Base-by-base conservation (phyloP, 805 yeast genomes). In the Teunomyces panamensis region DNA sequence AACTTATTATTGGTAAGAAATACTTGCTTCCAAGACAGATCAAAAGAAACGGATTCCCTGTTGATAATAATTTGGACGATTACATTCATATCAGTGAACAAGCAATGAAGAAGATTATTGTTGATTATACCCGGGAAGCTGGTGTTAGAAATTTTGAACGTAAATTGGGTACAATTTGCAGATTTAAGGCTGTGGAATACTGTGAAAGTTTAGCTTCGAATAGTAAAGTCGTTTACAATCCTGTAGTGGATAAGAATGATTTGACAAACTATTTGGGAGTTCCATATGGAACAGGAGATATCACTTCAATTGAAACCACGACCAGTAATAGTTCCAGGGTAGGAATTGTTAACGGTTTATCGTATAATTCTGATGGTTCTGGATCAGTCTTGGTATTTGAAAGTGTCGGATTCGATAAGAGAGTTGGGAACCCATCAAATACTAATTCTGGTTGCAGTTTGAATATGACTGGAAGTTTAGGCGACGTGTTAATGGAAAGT, bases 101-200 rank as follows among this genome's bases (percentile, higher is more conserved):
- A 0, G 83, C 85, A 1, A 73, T 89, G 73, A 67, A 78, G 56
- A 75, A 77, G 43, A 69, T 89, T 42, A 85, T 89, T 24, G 70
- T 81, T 2, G 79, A 77, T 52, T 89, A 89, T 60, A 86, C 96
- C 0, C 73, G 91, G 46, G 97, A 89, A 63, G 81, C 96, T 0
- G 97, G 97, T 3, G 95, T 89, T 14, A 77, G 97, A 56, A 82
- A 79, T 49, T 72, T 90, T 50, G 96, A 89, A 58, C 74, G 96
- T 39, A 75, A 77, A 48, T 71, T 90, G 45, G 90, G 90, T 0
- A 75, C 88, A 0, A 74, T 90, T 27, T 89, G 96, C 57, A 77
- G 97, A 45, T 84, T 80, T 50, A 87, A 87, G 58, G 95, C 96
- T 0, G 89, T 88, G 39, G 90, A 86, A 59, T 80, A 70, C 56